Evolutionary conservation across 768 basidiomycete species (phyloP).

Genomic region (Lactarius psammicola): DNA sequence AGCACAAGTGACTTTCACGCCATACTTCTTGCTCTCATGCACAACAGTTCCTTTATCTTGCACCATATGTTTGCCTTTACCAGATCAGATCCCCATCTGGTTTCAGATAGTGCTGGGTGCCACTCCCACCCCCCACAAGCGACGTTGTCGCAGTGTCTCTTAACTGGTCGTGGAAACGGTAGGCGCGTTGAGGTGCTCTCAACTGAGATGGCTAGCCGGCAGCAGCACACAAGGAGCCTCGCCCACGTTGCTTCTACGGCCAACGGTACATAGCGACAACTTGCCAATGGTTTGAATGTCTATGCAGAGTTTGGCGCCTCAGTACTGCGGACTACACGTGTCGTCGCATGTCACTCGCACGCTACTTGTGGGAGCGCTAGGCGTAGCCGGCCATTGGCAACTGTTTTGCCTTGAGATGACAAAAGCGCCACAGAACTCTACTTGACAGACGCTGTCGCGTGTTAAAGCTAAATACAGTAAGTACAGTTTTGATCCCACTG

Average conservation of each 20-base stretch:
- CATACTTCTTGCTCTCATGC: not conserved
- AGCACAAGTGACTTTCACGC: not conserved
- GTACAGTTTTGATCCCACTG: not conserved
- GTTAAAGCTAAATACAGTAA: not conserved
- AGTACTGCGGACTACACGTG: not conserved
- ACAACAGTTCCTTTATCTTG: not conserved
- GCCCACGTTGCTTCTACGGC: not conserved
- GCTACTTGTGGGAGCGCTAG: not conserved
- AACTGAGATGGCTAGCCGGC: not conserved
- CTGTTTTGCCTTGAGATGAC: not conserved
- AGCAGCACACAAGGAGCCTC: not conserved
- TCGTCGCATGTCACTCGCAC: not conserved
- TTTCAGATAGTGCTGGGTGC: not conserved
- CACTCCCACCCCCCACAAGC: not conserved
- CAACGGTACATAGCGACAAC: not conserved
- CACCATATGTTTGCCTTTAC: not conserved
- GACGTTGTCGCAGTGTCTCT: not conserved
- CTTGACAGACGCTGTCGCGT: not conserved
- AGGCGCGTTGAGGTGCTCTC: not conserved
- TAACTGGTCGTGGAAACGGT: not conserved
- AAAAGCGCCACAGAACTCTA: not conserved
- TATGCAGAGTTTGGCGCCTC: not conserved
- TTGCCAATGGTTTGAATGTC: not conserved
- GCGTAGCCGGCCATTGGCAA: not conserved
- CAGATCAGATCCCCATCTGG: not conserved